phyloP scores from a whole-genome alignment of 2,329 filamentous ascomycete species.

The Xylariaceae sp. region DNA sequence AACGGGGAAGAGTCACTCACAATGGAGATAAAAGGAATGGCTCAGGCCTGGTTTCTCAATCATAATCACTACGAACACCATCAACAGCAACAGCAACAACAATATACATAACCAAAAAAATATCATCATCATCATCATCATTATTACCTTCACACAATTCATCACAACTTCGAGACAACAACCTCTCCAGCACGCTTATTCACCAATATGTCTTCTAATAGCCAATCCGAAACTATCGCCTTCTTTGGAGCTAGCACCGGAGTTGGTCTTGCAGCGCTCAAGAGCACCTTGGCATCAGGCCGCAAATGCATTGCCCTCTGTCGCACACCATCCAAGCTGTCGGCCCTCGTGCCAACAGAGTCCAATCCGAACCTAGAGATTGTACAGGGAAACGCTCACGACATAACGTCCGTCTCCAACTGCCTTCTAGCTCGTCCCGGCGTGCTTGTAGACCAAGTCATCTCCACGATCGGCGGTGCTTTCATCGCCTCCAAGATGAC shows the following conservation, averaged over 20 bases:
- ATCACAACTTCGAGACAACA: too few relatives aligned
- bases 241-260: slow-evolving; percentile 54
- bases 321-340: slow-evolving; percentile 48
- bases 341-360: slow-evolving; percentile 30
- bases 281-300: slow-evolving; percentile 42
- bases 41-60: too few relatives aligned
- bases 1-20: too few relatives aligned
- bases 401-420: slow-evolving; percentile 34
- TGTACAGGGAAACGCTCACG: slow-evolving; percentile 46
- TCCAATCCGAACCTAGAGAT: slow-evolving; percentile 39
- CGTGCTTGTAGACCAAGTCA: slow-evolving; percentile 42
- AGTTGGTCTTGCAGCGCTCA: slow-evolving; percentile 45
- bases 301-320: slow-evolving; percentile 47
- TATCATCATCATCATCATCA: too few relatives aligned
- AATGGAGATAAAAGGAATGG: too few relatives aligned
- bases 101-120: too few relatives aligned
- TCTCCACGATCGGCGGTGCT: slow-evolving; percentile 46
- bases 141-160: too few relatives aligned
- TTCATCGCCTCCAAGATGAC: slow-evolving; percentile 27
- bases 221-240: slow-evolving; percentile 38
- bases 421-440: slow-evolving; percentile 32
- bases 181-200: too few relatives aligned
- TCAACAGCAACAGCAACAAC: too few relatives aligned
- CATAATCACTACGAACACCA: too few relatives aligned
- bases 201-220: slow-evolving; percentile 3